Evolutionary conservation across 2,329 filamentous ascomycete species (phyloP), one percentile per base, ranked within the genome.

Genomic region (Colletotrichum eleusines): DNA sequence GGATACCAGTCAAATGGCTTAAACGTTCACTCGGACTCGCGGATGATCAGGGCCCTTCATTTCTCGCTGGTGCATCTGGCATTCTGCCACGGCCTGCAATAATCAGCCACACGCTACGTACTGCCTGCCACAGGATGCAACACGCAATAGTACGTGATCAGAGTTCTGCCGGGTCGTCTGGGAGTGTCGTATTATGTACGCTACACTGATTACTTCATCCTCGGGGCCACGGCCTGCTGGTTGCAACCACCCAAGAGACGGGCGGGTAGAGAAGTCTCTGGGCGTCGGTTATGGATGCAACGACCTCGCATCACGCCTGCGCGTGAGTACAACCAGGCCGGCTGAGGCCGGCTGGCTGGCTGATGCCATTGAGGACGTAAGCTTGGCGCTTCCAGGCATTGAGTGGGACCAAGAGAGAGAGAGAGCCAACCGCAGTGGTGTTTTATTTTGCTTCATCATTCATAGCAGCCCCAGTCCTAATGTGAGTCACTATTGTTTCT

Each of bases 401-500:
- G n/a, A n/a, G n/a, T n/a, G n/a, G n/a, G n/a, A n/a, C n/a, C n/a
- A n/a, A 38, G 35, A 38, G 35, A 48, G 20, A 58, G 35, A 42
- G 28, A 33, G 40, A 60, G 20, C 18, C 5, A 33, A 44, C 44
- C 28, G 26, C 44, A 53, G 31, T 44, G 26, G 38, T 18, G 35
- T 16, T 50, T 23, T 18, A 48, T 55, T 63, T 60, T 60, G 63
- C 50, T 53, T 53, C 42, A 33, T 59, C 44, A 51, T 48, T 46
- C 16, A 48, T 42, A 28, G 3, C 20, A 59, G 64, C 68, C 46
- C 31, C 38, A 16, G 50, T 57, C 53, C 64, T 63, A 38, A 50
- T 26, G 60, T 72, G 66, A 72, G 53, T 72, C 69, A 69, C 66
- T 26, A 55, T n/a, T 50, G 42, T 67, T 67, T 50, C 50, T 63